A percentile compares a stretch with the other conserved stretches of the same genome.
phyloP scores from a whole-genome alignment of 345 rosid species.

The Barbarea vulgaris region DNA sequence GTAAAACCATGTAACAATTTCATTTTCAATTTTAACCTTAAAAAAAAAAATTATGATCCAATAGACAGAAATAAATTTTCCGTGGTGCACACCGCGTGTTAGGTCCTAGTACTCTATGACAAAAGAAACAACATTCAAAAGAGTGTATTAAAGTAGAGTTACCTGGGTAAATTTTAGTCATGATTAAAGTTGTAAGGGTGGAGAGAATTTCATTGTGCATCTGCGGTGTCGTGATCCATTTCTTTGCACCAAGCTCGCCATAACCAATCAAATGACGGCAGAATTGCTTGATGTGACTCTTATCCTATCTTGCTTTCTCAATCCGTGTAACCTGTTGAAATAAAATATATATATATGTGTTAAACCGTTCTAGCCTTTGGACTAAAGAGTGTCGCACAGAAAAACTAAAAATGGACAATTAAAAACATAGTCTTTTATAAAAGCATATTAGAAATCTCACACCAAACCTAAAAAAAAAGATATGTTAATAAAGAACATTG shows the following conservation, averaged over 20 bases:
- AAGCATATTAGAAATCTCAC: no score
- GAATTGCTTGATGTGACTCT: conserved; percentile 42
- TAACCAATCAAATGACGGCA: conserved; percentile 41
- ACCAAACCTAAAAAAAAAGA: no score
- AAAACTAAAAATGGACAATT: neutral
- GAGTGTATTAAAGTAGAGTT: neutral
- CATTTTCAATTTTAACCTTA: no score
- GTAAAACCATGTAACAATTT: no score
- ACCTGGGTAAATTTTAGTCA: conserved; percentile 46
- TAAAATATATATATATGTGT: neutral
- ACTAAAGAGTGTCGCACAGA: neutral
- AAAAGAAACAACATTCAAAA: neutral
- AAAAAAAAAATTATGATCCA: no score
- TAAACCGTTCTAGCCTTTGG: neutral
- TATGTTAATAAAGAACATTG: no score
- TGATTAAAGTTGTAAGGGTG: conserved; percentile 30
- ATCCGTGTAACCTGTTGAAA: conserved; percentile 64
- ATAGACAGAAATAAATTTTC: no score
- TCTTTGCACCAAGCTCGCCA: conserved; percentile 61
- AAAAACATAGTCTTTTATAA: no score
- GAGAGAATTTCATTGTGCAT: conserved; percentile 47
- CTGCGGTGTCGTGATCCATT: conserved; percentile 58
- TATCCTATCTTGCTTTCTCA: conserved; percentile 58
- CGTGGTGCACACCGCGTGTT: no score
- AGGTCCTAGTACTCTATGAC: neutral